Evolutionary conservation across 2,329 filamentous ascomycete species (phyloP), one percentile per base, ranked within the genome.

Genomic region (Fusarium brachygibbosum): DNA sequence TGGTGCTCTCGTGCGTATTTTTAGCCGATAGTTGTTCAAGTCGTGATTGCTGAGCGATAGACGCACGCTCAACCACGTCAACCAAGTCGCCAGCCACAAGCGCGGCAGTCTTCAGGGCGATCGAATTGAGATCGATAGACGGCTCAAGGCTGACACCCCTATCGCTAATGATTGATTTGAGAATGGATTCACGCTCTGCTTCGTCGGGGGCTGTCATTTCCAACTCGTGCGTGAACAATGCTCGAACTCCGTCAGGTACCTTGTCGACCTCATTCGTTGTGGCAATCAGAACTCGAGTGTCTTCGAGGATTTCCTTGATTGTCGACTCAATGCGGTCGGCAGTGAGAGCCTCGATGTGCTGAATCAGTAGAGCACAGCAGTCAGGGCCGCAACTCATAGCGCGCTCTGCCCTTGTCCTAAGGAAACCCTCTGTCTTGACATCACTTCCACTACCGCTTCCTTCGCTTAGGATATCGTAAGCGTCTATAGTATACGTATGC

Each of bases 241-340:
- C 93, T 54, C 96, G 89, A 21, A 98, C 90, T 1, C 92, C 92
- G 74, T 98, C 94, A 0, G 95, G 93, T 2, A 99, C 88, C 78
- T 98, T 97, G 76, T 98, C 96, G 1, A 98, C 90, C 71, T 98
- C 95, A 9, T 94, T 97, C 0, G 95, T 98, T 0, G 96, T 99
- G 1, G 96, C 95, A 72, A 99, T 90, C 25, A 99, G 82, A 4
- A 98, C 93, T 56, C 96, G 86, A 5, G 90, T 89, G 46, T 92
- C 90, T n/a, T 88, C 85, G 23, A 98, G 81, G 4, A 98, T 90
- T 65, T 97, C 93, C 76, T 93, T 92, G 76, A 99, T 85, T 0
- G 93, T 92, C 6, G 91, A 87, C 19, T 93, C 89, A 84, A 98
- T 98, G 37, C 95, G 88, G 77, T 98, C 96, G 0, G 94, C 94